Conservation (phyloP, 495 filamentous ascomycete species). For the Aspergillus incahuasiensis region DNA sequence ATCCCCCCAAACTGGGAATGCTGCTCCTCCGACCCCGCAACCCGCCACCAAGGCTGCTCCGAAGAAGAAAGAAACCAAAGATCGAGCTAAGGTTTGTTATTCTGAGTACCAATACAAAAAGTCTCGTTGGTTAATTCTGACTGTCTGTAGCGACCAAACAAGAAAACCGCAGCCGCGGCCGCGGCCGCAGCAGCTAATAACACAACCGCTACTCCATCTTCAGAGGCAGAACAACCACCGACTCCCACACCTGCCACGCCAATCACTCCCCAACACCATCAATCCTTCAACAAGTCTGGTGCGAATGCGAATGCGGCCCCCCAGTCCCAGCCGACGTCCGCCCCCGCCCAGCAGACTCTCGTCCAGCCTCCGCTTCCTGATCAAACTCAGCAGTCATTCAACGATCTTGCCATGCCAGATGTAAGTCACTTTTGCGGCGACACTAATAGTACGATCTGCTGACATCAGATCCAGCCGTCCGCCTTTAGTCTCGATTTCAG, state of each 20-base stretch:
- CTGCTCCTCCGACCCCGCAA: constrained; percentile 84
- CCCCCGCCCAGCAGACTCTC: constrained; percentile 37
- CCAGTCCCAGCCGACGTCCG: constrained; percentile 37
- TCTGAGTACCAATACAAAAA: background rate
- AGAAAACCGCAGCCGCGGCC: constrained; percentile 52
- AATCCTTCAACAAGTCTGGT: constrained; percentile 57
- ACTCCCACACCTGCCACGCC: constrained; percentile 80
- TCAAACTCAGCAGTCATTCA: constrained; percentile 36
- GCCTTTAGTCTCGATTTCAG: constrained; percentile 59
- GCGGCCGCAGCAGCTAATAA: constrained; percentile 53
- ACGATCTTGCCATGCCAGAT: constrained; percentile 37
- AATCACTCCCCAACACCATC: constrained; percentile 72
- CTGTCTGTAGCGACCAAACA: constrained; percentile 38
- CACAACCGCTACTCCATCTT: constrained; percentile 62
- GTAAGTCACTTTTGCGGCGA: constrained; percentile 33
- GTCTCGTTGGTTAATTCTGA: constrained; percentile 14
- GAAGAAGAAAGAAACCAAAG: constrained; percentile 79
- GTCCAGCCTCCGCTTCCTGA: constrained; percentile 45
- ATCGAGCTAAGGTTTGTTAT: constrained; percentile 65
- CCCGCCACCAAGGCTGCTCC: constrained; percentile 72
- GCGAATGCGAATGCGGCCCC: constrained; percentile 45
- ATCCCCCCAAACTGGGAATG: constrained; percentile 69
- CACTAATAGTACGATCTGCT: constrained; percentile 10
- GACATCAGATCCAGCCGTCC: constrained; percentile 21
- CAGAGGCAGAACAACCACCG: constrained; percentile 68